These are phyloP conservation scores for Calonectria hongkongensis DNA, from an alignment of 2,329 filamentous ascomycete species.

Conservation along the genomic window DNA sequence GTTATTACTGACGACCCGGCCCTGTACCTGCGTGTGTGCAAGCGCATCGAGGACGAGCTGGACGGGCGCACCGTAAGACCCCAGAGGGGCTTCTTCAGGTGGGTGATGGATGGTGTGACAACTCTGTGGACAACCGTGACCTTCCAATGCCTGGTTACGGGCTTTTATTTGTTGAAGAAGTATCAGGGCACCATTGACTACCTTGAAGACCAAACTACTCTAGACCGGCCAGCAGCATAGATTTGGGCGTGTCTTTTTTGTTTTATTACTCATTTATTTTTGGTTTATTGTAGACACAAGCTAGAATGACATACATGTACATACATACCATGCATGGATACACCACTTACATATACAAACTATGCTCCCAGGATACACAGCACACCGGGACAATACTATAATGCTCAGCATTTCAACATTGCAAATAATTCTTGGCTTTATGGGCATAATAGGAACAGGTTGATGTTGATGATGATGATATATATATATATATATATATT, in stretches of 20 bases:
- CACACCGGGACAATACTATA: not conserved
- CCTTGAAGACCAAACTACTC: constrained; percentile 46
- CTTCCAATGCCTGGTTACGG: constrained; percentile 49
- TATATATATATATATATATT: not conserved
- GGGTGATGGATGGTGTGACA: constrained; percentile 41
- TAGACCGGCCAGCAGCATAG: constrained; percentile 41
- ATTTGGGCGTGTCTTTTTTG: no score
- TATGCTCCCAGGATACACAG: constrained; percentile 1
- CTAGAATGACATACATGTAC: not conserved
- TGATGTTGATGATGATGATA: not conserved
- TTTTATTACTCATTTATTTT: not conserved
- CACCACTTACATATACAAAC: not conserved
- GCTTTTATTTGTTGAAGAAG: constrained; percentile 53
- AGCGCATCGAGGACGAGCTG: constrained; percentile 60
- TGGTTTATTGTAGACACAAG: not conserved
- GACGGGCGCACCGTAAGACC: constrained; percentile 51
- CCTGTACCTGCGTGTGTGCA: constrained; percentile 77
- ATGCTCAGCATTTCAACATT: not conserved
- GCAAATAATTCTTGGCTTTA: not conserved
- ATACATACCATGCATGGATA: not conserved
- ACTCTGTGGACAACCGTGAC: constrained; percentile 46
- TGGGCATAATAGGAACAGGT: not conserved
- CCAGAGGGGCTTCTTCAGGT: constrained; percentile 39
- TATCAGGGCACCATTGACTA: constrained; percentile 56
- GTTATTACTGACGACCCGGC: constrained; percentile 91